phyloP scores from a whole-genome alignment of 1,284 basidiomycete genomes.

The Fomes fomentarius region DNA sequence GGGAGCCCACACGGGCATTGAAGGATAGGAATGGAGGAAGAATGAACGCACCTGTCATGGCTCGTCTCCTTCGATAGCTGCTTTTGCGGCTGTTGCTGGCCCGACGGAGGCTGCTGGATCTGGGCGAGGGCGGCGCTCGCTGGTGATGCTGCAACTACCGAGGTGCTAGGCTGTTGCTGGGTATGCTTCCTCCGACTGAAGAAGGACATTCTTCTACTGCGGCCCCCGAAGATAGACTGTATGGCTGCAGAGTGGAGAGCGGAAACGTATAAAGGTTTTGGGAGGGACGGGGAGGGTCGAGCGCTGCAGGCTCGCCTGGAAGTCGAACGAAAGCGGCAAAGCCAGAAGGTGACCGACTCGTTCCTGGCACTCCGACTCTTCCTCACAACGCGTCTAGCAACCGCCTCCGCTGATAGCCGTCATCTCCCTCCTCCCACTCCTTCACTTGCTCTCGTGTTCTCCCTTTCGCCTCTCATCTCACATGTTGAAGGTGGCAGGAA shows the following conservation, averaged over 20 bases:
- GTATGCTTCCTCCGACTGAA: constrained; percentile 81
- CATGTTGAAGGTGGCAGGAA: too few relatives aligned
- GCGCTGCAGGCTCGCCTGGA: constrained; percentile 33
- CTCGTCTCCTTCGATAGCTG: constrained; percentile 35
- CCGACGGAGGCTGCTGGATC: constrained; percentile 31
- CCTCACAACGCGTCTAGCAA: constrained; percentile 25
- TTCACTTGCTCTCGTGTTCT: not conserved
- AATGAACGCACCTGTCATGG: constrained; percentile 34
- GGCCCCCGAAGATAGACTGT: constrained; percentile 56
- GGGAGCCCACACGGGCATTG: constrained; percentile 12
- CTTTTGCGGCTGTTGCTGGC: constrained; percentile 34
- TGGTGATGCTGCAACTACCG: constrained; percentile 59
- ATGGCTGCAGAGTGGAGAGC: constrained; percentile 43
- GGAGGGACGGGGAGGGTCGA: constrained; percentile 14
- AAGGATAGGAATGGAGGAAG: constrained; percentile 5
- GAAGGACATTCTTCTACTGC: constrained; percentile 84
- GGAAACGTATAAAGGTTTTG: constrained; percentile 10
- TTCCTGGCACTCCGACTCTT: constrained; percentile 11
- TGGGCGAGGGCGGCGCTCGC: constrained; percentile 61
- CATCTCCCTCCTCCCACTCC: not conserved
- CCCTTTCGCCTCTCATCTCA: not conserved
- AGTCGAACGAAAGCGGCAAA: constrained; percentile 26
- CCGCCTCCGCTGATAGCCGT: constrained; percentile 30
- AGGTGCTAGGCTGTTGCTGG: constrained; percentile 41
- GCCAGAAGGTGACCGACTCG: constrained; percentile 13